phyloP scores from a whole-genome alignment of 140 eudicot genomes.

The Anethum foeniculum region DNA sequence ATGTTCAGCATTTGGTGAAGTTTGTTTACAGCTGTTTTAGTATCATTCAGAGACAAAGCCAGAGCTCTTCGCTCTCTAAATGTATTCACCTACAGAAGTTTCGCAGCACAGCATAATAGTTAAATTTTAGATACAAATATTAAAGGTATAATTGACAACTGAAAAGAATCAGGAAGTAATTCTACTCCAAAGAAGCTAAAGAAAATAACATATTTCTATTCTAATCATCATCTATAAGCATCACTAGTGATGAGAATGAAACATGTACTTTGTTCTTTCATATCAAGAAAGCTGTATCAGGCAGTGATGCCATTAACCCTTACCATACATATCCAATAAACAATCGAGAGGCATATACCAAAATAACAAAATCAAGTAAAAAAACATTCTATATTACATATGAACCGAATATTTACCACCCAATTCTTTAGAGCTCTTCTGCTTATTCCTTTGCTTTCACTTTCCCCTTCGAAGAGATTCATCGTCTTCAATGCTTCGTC shows the following conservation, averaged over 20 bases:
- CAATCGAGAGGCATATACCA: background rate
- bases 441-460: conserved; percentile 34
- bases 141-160: background rate
- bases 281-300: background rate
- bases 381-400: background rate
- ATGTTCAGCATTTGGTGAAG: conserved; percentile 47
- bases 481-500: conserved; percentile 35
- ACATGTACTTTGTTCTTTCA: background rate
- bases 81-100: conserved; percentile 34
- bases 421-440: conserved; percentile 49
- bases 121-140: background rate
- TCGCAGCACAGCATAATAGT: background rate
- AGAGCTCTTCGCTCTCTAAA: conserved; percentile 53
- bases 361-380: background rate
- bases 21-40: conserved; percentile 67
- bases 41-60: conserved; percentile 64
- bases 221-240: background rate
- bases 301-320: background rate
- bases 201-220: background rate
- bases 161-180: background rate
- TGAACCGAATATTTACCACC: conserved; percentile 38
- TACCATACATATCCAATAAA: background rate
- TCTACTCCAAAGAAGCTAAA: background rate
- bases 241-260: background rate
- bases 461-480: conserved; percentile 35